Evolutionary conservation across 306 rosid genomes (phyloP), one percentile per base, ranked within the genome.

Genomic region (Phaseolus lunatus): DNA sequence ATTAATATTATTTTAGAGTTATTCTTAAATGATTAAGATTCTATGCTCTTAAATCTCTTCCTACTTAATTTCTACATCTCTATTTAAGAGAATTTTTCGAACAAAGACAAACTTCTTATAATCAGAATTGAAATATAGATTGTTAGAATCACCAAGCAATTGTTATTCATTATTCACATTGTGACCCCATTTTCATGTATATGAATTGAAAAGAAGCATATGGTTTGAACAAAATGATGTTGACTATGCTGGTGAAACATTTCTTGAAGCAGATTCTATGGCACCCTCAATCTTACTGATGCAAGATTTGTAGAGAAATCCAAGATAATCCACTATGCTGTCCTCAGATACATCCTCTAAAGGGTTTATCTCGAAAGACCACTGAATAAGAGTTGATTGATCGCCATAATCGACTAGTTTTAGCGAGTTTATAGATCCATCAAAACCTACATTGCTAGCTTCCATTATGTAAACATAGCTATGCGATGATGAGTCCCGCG

Each of bases 361-460:
- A 65, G 93, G 91, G 70, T 83, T 82, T 10, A 89, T 73, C 88
- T 88, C 89, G 73, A 90, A 93, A 9, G 88, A 83, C 90, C 97
- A 93, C 22, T 79, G 79, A 79, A 93, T 49, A n/a, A 91, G 84
- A 23, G 94, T 90, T 31, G 94, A 90, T 26, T 68, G 84, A 66
- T 85, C 81, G 7, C 91, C 93, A 83, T 88, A 88, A 44, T 93
- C 89, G 43, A 68, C 81, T 6, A 93, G 86, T 80, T 81, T 90
- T 19, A 91, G 44, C 54, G 89, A 81, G 80, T 94, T 91, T 3
- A 87, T 78, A 41, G 91, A 91, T 20, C 96, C 94, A 78, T 90
- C 97, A 71, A 87, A 81, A 7, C 97, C 94, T 11, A 88, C 91
- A 76, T 91, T 94, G 78, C 91, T 88, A 37, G 97, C 89, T 84